Base-by-base conservation (phyloP, 2,329 filamentous ascomycete species). In the Arthroderma sp. region DNA sequence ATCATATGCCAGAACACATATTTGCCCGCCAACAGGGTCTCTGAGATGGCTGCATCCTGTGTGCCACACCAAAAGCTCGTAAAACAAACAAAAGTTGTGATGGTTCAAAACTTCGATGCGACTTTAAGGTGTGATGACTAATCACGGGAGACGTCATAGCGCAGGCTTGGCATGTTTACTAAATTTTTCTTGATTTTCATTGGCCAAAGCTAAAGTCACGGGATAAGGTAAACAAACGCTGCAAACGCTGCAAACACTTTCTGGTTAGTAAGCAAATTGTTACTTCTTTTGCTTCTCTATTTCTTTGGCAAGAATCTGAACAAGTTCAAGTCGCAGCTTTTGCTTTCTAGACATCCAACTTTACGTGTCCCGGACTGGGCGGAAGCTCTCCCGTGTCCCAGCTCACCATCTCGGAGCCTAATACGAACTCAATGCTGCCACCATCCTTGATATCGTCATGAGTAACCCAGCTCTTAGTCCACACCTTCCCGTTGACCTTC, bases 401-500 rank as follows among this genome's bases (percentile, higher is more conserved):
- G 2, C 61, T 56, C 25, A 63, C 70, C 58, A 64, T 65, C 28
- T 76, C 68, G 2, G 64, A 47, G 0, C 65, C 66, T 15, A 79
- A 61, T 23, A 70, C 69, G 64, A 80, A 80, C 63, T 80, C 74
- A 28, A 81, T 70, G 8, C 66, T 70, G 0, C 76, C 76, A 0
- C 76, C 77, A 21, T 73, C 63, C 68, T 65, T 68, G 25, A 69
- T 52, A 63, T 82, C 77, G 0, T 74, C 71, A 64, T 82, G 79
- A 57, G 75, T 71, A 17, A 82, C 71, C 80, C 80, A 82, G 56
- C 79, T 82, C 67, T 73, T 76, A 0, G 69, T 63, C 80, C 79
- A 81, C 0, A 57, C 1, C 56, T 77, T 58, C 0, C 77, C 79
- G 58, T 82, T 81, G 38, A 82, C 75, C 56, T 68, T 76, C 1